A percentile compares a stretch with the other conserved stretches of the same genome.
These are phyloP conservation scores for Hyparrhenia diplandra DNA, from an alignment of 176 grass and related monocot species.

Conservation along the genomic window DNA sequence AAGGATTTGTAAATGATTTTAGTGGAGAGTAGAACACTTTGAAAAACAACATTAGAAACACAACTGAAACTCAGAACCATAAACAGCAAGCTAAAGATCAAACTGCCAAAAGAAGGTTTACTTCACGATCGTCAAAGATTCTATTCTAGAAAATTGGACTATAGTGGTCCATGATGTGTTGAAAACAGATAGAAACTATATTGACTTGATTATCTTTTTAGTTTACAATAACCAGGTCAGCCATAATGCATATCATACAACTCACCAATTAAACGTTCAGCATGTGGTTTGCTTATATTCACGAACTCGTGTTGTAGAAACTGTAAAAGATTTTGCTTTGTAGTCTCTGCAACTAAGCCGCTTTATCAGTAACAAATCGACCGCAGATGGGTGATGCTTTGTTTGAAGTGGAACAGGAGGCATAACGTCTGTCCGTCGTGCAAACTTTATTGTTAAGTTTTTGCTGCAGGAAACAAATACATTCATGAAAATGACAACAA, in stretches of 20 bases:
- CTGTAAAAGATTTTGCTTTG: conserved; percentile 91
- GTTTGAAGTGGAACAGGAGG: conserved; percentile 86
- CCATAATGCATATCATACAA: conserved; percentile 1
- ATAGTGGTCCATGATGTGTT: neutral
- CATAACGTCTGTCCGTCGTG: conserved; percentile 86
- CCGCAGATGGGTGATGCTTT: conserved; percentile 94
- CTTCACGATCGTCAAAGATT: conserved; percentile 4
- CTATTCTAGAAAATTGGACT: conserved; percentile 5
- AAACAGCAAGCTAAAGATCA: conserved; percentile 9
- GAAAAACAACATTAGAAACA: neutral
- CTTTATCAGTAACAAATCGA: conserved; percentile 96
- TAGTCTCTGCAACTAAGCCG: conserved; percentile 82
- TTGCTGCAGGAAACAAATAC: conserved; percentile 52
- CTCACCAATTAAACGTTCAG: conserved; percentile 95
- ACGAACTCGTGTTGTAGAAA: conserved; percentile 98
- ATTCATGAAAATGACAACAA: neutral
- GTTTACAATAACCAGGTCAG: neutral
- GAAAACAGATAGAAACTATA: neutral
- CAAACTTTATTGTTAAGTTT: conserved; percentile 84
- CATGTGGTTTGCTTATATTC: conserved; percentile 86
- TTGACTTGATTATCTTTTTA: neutral
- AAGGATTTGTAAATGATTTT: conserved; percentile 1
- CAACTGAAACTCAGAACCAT: conserved; percentile 10
- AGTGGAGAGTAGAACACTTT: conserved; percentile 1
- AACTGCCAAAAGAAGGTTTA: neutral